Evolutionary conservation across 1,284 basidiomycete species (phyloP), one percentile per base, ranked within the genome.

Genomic region (Rhodotorula sp.): DNA sequence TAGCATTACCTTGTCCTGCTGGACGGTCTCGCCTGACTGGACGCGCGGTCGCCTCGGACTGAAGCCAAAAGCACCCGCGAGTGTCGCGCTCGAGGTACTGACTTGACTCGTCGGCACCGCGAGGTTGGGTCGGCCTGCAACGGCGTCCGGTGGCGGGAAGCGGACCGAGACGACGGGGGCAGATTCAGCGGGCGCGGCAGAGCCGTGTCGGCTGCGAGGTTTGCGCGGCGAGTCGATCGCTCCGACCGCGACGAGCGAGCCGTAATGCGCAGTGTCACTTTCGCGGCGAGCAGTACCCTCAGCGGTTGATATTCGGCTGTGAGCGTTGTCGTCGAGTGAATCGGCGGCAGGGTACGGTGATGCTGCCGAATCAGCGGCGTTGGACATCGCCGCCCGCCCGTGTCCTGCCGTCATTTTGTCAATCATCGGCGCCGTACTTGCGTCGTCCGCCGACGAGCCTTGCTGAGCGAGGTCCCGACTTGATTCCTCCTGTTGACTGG

Each of bases 1-100:
- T n/a, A n/a, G 24, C 4, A 29, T n/a, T n/a, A 67, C 69, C 48
- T 61, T 67, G 5, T 46, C 53, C 6, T 42, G 37, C 37, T 70
- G 64, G 0, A 49, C 57, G 6, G 33, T 54, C 5, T 45, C 62
- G 6, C 57, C 61, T 5, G 60, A 58, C 44, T 46, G 42, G 4
- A 37, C 18, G 29, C 60, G 46, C 33, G 51, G 62, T n/a, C 59
- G 48, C 30, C 45, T 26, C 45, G 68, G 60, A 24, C 64, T 66
- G 26, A 59, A 57, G 6, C 59, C 64, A 48, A 69, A 57, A 15
- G 26, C 64, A 18, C 48, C 29, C 3, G 42, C 48, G 4, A 33
- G 33, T 3, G 26, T 37, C 8, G 45, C n/a, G 20, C 22, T 33
- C 5, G 45, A 55, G 6, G 22, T 24, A 1, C 7, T 56, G 2